Base-by-base conservation (phyloP, 202 grass and related monocot species). In the Cymbopogon flexuosus region DNA sequence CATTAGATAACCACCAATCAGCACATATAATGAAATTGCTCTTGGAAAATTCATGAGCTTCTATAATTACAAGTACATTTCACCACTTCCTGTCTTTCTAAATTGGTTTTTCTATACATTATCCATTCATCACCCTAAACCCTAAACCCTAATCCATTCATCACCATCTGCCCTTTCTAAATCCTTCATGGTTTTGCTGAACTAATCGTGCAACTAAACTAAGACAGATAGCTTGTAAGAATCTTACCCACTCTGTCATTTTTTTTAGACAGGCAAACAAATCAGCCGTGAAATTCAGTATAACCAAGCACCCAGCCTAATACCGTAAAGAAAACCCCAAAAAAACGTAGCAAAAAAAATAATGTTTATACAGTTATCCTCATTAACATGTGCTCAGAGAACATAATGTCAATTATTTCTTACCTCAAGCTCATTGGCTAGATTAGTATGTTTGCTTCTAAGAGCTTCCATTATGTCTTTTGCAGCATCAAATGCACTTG, bases 391-490 rank as follows among this genome's bases (percentile, higher is more conserved):
- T 40, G 80, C 46, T 30, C 76, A 4, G 70, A 76, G 12, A 18
- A 27, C 42, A 84, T 45, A 78, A 79, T 52, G 6, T 57, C 40
- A 1, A 34, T 21, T 75, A 78, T 68, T 74, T 64, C 54, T 88
- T 90, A 96, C 96, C 96, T 99, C 96, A 42, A 99, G 96, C 75
- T 99, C 96, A 16, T 91, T 90, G 71, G 96, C 96, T 85, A 99
- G 88, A 91, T 90, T 96, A 52, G 90, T 93, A 77, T 99, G 96
- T 76, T 96, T 99, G 87, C 92, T 96, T 73, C 96, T 91, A 73
- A 99, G 91, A 91, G 88, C 75, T 84, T 99, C 96, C 96, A 99
- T 99, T 79, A 99, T 99, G 65, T 99, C 96, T 79, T 99, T 99
- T 73, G 96, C 96, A 59, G 92, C 92, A 78, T 99, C 96, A 91